Evolutionary conservation across 2,329 filamentous ascomycete genomes (phyloP).

Genomic region (Trichoderma sp.): DNA sequence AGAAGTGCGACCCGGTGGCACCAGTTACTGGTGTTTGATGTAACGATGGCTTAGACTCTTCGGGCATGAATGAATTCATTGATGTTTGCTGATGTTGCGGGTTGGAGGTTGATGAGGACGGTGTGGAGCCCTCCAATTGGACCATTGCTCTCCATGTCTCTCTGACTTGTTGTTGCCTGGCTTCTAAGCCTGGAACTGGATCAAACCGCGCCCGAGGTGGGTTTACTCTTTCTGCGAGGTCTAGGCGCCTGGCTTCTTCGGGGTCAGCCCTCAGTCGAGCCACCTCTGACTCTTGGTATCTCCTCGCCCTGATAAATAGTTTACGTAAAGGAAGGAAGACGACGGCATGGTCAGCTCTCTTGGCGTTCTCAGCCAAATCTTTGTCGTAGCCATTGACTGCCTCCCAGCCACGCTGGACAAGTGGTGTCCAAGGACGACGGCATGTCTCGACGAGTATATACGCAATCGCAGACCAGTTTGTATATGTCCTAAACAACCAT

Average conservation of each 20-base stretch:
- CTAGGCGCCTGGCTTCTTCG: constrained; percentile 51
- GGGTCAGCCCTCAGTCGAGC: constrained; percentile 50
- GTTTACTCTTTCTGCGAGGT: constrained; percentile 50
- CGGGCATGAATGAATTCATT: not conserved
- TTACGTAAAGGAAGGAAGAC: constrained; percentile 58
- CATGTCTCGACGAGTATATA: constrained; percentile 51
- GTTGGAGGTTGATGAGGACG: constrained; percentile 26
- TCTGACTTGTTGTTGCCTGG: constrained; percentile 47
- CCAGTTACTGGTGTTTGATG: not conserved
- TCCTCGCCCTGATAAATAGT: constrained; percentile 54
- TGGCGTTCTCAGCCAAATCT: constrained; percentile 47
- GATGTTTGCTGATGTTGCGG: constrained; percentile 5
- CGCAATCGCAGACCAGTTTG: constrained; percentile 54
- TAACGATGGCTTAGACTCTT: not conserved
- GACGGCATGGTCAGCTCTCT: constrained; percentile 48
- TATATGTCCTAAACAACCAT: constrained; percentile 55
- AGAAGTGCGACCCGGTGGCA: not conserved
- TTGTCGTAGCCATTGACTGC: constrained; percentile 45
- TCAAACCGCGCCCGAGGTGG: constrained; percentile 50
- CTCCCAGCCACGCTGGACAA: constrained; percentile 54
- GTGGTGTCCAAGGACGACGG: constrained; percentile 51
- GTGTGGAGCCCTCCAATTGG: constrained; percentile 35
- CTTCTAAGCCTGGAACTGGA: constrained; percentile 50
- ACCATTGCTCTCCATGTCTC: constrained; percentile 57
- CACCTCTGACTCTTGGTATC: constrained; percentile 55